Conservation (phyloP, 2,329 filamentous ascomycete genomes). For the Sclerotinia minor region DNA sequence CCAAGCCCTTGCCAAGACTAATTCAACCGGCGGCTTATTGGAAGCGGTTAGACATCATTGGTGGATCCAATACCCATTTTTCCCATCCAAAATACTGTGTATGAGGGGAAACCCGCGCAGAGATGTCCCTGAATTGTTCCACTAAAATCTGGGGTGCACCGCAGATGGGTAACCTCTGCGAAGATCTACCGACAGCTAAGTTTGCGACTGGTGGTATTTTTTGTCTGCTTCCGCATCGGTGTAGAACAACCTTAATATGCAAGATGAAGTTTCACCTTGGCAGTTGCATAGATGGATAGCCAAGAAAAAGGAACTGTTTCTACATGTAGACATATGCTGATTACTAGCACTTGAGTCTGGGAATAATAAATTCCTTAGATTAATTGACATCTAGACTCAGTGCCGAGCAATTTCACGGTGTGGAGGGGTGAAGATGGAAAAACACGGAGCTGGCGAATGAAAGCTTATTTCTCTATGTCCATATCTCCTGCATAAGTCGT, state of each 20-base stretch:
- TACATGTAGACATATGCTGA: not conserved
- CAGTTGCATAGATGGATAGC: not conserved
- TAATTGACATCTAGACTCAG: not conserved
- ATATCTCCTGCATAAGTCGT: not conserved
- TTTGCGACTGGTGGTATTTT: conserved; percentile 11
- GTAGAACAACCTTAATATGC: not conserved
- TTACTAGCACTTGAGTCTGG: not conserved
- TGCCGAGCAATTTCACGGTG: not conserved
- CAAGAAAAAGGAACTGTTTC: not conserved
- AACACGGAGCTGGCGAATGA: not conserved
- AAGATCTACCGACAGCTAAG: not conserved
- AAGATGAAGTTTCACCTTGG: conserved; percentile 12
- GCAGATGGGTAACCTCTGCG: not conserved
- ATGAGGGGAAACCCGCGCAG: not conserved
- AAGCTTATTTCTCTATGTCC: not conserved
- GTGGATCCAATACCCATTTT: not conserved
- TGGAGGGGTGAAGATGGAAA: not conserved
- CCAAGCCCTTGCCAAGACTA: conserved; percentile 1
- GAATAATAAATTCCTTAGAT: not conserved
- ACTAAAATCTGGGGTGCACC: conserved; percentile 1
- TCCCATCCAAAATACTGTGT: not conserved
- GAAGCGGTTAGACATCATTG: not conserved
- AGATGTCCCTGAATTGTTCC: not conserved
- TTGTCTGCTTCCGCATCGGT: not conserved
- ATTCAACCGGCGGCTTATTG: not conserved